phyloP scores from a whole-genome alignment of 2,329 filamentous ascomycete species.

The Arthrinium puccinioides region DNA sequence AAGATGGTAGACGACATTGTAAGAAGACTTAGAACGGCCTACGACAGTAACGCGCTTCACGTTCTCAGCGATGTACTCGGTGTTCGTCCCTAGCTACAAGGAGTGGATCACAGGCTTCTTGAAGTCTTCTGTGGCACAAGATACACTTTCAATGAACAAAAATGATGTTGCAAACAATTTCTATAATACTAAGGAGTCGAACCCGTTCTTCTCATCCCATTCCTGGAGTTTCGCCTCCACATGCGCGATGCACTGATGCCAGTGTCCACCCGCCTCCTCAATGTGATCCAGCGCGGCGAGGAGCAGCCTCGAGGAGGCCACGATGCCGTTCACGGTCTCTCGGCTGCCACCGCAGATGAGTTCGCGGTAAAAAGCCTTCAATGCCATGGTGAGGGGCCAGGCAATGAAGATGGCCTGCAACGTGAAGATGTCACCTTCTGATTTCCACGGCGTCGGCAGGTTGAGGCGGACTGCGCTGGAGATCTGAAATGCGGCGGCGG shows the following conservation, averaged over 20 bases:
- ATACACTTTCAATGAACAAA: slow-evolving; percentile 13
- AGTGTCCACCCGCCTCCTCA: too few species aligned
- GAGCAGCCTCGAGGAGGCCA: too few species aligned
- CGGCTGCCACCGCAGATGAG: too few species aligned
- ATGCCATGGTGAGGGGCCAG: slow-evolving; percentile 9
- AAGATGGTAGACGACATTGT: slow-evolving; percentile 17
- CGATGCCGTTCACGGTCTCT: slow-evolving; percentile 19
- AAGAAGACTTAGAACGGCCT: slow-evolving; percentile 19
- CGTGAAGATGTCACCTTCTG: slow-evolving; percentile 6
- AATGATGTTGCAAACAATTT: slow-evolving; percentile 23
- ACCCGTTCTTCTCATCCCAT: too few species aligned
- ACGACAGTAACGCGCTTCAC: slow-evolving; percentile 13
- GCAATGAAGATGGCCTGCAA: slow-evolving; percentile 7
- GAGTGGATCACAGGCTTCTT: slow-evolving; percentile 16
- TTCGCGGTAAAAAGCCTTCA: slow-evolving; percentile 27
- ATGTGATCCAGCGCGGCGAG: too few species aligned
- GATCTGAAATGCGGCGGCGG: slow-evolving; percentile 8
- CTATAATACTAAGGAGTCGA: too few species aligned
- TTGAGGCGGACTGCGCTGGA: slow-evolving; percentile 7
- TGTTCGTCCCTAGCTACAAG: slow-evolving; percentile 11
- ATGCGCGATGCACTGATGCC: too few species aligned
- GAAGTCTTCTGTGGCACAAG: slow-evolving; percentile 8
- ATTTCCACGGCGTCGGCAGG: slow-evolving; percentile 3
- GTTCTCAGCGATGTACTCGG: slow-evolving; percentile 8
- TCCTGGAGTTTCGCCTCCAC: too few species aligned